Evolutionary conservation across 352 stramenopile genomes (phyloP).

Genomic region (Globisporangium barbulae): DNA sequence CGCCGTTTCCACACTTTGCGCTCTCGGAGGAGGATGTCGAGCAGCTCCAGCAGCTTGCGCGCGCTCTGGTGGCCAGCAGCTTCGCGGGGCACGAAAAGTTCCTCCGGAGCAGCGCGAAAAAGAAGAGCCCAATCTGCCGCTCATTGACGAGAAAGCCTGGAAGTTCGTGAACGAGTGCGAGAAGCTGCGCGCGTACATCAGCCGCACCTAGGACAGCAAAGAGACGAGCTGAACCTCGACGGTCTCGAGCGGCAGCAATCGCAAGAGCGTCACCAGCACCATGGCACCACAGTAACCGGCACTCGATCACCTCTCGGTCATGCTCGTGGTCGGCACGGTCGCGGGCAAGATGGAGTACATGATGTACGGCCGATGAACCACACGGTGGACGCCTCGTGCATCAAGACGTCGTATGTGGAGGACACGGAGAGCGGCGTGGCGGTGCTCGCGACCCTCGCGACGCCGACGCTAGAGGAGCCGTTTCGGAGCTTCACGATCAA

Average conservation of each 20-base stretch:
- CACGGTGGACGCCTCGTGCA: constrained; percentile 26
- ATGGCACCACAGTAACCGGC: neutral
- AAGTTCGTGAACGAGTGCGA: constrained; percentile 6
- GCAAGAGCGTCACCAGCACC: no score
- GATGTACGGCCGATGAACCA: constrained; percentile 39
- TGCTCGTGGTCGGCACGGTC: constrained; percentile 30
- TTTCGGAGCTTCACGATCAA: constrained; percentile 37
- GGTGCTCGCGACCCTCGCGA: constrained; percentile 42
- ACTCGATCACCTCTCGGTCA: constrained; percentile 16
- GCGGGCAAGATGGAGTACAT: constrained; percentile 33
- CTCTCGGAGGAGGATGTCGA: constrained; percentile 4
- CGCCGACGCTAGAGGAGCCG: constrained; percentile 36
- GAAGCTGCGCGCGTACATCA: constrained; percentile 6
- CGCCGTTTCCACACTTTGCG: constrained; percentile 8
- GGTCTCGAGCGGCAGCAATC: neutral
- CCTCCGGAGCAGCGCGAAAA: constrained; percentile 2
- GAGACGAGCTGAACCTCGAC: neutral
- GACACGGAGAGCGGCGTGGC: constrained; percentile 40
- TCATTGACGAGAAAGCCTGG: constrained; percentile 2
- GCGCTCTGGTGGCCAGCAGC: neutral
- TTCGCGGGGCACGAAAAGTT: constrained; percentile 10
- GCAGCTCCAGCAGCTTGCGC: constrained; percentile 4
- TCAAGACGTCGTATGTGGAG: constrained; percentile 43
- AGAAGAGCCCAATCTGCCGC: neutral
- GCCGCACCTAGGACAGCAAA: neutral